Evolutionary conservation across 78 protist species (phyloP), one percentile per base, ranked within the genome.

Genomic region (Bodo saltans): DNA sequence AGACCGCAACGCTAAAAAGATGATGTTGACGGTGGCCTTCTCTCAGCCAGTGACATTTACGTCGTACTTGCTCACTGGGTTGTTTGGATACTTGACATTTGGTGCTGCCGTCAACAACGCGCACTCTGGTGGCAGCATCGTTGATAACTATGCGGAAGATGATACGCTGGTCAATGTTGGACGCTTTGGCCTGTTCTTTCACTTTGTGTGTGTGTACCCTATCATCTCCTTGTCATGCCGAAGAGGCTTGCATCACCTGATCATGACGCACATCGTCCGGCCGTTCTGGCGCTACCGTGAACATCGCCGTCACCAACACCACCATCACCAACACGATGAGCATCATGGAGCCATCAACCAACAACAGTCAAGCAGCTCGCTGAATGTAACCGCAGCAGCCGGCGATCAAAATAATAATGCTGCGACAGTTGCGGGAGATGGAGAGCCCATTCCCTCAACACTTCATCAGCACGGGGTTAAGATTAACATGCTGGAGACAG

Each of bases 151-250:
- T 39, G 60, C 17, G 1, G 60, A 32, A 27, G 81, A 23, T 35
- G 81, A 76, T 27, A 39, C 53, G 11, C 34, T 76, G 4, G 4
- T 76, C 67, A 76, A 76, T 67, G 60, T 76, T 1, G 81, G 35
- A 3, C 67, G 81, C 41, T 1, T 76, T 17, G 81, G 81, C 35
- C 12, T 76, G 53, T 76, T 76, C 41, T 4, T 40, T 25, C 81
- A 76, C 41, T 76, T 76, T 27, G 67, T 12, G 33, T 76, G 12
- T 27, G 81, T 76, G 27, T 76, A 32, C 25, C 81, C 81, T 68
- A 3, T 76, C 41, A 4, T 76, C 41, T 23, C 67, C 29, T 4
- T 76, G 28, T 8, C 81, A 3, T 4, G 70, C 34, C 40, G 81
- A 26, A 47, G 67, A 3, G 8, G 39, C 27, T 23, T 76, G 32